A percentile compares a stretch with the other conserved stretches of the same genome.
Conservation (phyloP, 2,329 filamentous ascomycete species). For the Chalara sp. region DNA sequence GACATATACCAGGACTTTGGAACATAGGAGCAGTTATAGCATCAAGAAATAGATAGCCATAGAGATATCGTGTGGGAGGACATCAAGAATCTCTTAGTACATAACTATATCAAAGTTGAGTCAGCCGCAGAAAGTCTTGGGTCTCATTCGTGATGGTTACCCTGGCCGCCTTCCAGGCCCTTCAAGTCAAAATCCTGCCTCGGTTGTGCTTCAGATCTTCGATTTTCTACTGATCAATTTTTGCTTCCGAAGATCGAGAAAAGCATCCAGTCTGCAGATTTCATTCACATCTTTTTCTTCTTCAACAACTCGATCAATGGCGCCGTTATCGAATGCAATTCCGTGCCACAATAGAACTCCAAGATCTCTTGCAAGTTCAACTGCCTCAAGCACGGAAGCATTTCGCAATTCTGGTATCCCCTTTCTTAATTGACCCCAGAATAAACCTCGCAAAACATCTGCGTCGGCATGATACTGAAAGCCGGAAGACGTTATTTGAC, state of each 20-base stretch:
- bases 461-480: slow-evolving; percentile 39
- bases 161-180: too few relatives aligned
- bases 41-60: too few relatives aligned
- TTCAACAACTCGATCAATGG: slow-evolving; percentile 50
- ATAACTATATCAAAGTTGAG: too few relatives aligned
- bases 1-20: too few relatives aligned
- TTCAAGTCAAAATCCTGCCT: too few relatives aligned
- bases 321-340: slow-evolving; percentile 55
- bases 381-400: slow-evolving; percentile 23
- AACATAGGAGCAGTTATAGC: too few relatives aligned
- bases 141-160: too few relatives aligned
- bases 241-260: slow-evolving; percentile 10
- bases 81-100: too few relatives aligned
- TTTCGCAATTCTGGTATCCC: slow-evolving; percentile 26
- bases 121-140: too few relatives aligned
- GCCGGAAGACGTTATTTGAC: slow-evolving; percentile 30
- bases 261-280: slow-evolving; percentile 41
- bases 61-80: too few relatives aligned
- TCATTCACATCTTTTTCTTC: slow-evolving; percentile 43
- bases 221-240: background rate
- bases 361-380: slow-evolving; percentile 40
- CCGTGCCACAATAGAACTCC: slow-evolving; percentile 58
- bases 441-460: slow-evolving; percentile 35
- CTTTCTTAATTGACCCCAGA: slow-evolving; percentile 40
- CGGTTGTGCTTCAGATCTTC: too few relatives aligned